Conservation (phyloP, 768 basidiomycete species). For the Tubosaeta brunneosetosa region DNA sequence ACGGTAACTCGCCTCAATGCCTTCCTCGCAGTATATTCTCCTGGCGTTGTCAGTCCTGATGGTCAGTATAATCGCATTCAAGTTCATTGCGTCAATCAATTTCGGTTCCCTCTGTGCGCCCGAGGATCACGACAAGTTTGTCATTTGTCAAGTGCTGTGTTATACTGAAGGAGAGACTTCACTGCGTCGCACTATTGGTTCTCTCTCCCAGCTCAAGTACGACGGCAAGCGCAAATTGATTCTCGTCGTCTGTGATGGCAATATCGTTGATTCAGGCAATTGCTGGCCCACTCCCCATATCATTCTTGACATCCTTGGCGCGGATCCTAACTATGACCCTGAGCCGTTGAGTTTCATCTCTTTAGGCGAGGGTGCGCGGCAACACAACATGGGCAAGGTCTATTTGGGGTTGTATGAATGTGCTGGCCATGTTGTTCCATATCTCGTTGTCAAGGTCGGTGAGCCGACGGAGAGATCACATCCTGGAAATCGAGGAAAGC, state of each 20-base stretch:
- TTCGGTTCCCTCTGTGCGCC: constrained; percentile 77
- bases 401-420: constrained; percentile 95
- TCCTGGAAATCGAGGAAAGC: constrained; percentile 97
- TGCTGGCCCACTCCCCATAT: constrained; percentile 95
- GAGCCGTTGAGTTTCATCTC: constrained; percentile 93
- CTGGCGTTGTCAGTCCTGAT: constrained; percentile 86
- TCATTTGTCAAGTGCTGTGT: constrained; percentile 97
- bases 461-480: constrained; percentile 91
- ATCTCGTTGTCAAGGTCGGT: constrained; percentile 87
- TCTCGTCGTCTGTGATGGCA: constrained; percentile 93
- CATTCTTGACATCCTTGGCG: constrained; percentile 93
- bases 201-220: constrained; percentile 89
- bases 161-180: constrained; percentile 94
- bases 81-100: constrained; percentile 88
- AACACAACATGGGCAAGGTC: constrained; percentile 98
- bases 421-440: constrained; percentile 93
- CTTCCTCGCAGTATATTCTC: constrained; percentile 88
- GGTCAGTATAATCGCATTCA: constrained; percentile 94
- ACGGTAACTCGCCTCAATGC: constrained; percentile 87
- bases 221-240: constrained; percentile 97
- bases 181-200: constrained; percentile 85
- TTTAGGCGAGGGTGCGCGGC: constrained; percentile 90
- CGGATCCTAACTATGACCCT: constrained; percentile 87
- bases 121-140: constrained; percentile 95
- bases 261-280: constrained; percentile 96